These are phyloP conservation scores for Staphylotrichum tortipilum DNA, from an alignment of 495 filamentous ascomycete species.

Conservation along the genomic window DNA sequence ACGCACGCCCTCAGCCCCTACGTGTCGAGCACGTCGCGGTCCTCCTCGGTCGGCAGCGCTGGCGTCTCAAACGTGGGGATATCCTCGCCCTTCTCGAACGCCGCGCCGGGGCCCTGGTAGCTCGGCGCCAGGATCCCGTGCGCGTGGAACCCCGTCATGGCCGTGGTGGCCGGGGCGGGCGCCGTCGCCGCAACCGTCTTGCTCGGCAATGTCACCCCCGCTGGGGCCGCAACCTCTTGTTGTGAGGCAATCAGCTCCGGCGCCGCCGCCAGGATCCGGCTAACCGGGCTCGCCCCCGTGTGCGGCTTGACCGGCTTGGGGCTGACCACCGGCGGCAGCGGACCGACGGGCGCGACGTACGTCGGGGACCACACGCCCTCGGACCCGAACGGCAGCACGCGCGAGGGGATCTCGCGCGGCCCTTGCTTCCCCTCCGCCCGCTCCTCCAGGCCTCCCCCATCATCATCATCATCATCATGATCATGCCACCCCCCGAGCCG, in stretches of 20 bases:
- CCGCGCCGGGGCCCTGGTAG: slow-evolving; percentile 36
- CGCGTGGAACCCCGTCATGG: too few relatives aligned
- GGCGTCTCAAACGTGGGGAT: slow-evolving; percentile 27
- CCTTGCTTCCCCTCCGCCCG: background rate
- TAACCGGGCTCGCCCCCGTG: slow-evolving; percentile 22
- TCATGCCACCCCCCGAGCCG: slow-evolving; percentile 28
- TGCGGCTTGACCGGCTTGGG: slow-evolving; percentile 35
- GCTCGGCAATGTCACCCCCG: too few relatives aligned
- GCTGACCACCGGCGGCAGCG: slow-evolving; percentile 28
- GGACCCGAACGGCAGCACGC: slow-evolving; percentile 40
- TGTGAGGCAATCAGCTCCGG: background rate
- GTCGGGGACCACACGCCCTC: slow-evolving; percentile 38
- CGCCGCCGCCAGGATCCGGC: slow-evolving; percentile 17
- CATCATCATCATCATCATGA: background rate
- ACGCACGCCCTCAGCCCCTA: slow-evolving; percentile 5
- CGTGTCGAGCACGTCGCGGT: slow-evolving; percentile 33
- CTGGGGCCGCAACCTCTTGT: slow-evolving; percentile 1
- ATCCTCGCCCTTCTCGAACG: slow-evolving; percentile 42
- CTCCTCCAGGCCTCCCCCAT: background rate
- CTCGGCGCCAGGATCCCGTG: slow-evolving; percentile 28
- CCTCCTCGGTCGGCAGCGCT: slow-evolving; percentile 32
- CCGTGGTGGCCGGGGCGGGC: background rate
- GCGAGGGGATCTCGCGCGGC: slow-evolving; percentile 29
- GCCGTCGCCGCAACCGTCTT: background rate
- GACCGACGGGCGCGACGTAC: slow-evolving; percentile 37